Evolutionary conservation across 352 stramenopile species (phyloP).

Genomic region (Phytophthora quininea): DNA sequence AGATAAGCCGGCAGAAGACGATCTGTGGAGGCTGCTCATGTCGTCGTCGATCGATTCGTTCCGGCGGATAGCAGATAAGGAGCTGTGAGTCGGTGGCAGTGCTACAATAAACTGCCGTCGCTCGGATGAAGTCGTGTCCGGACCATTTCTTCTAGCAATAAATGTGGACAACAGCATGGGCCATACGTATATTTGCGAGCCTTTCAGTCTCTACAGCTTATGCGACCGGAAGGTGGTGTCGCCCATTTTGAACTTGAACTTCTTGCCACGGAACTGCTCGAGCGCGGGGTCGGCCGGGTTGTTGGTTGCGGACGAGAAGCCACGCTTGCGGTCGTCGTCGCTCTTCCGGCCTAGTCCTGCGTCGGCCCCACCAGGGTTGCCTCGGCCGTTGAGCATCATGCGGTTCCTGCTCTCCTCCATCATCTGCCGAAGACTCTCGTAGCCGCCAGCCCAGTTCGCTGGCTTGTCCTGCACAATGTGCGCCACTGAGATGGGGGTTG

Average conservation of each 20-base stretch:
- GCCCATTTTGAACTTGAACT: slow-evolving; percentile 88
- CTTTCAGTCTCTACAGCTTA: slow-evolving; percentile 53
- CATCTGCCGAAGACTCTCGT: slow-evolving; percentile 79
- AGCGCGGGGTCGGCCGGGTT: slow-evolving; percentile 47
- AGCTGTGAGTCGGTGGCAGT: background rate
- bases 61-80: background rate
- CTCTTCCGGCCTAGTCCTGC: slow-evolving; percentile 19
- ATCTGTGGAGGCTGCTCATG: slow-evolving; percentile 80
- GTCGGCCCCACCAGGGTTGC: slow-evolving; percentile 12
- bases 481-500: slow-evolving; percentile 76
- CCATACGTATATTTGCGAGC: too few species aligned
- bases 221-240: slow-evolving; percentile 82
- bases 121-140: too few species aligned
- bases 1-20: slow-evolving; percentile 49
- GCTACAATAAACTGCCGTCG: too few species aligned
- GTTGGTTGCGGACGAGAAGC: slow-evolving; percentile 32
- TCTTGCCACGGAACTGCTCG: slow-evolving; percentile 85
- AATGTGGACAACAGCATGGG: too few species aligned
- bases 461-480: slow-evolving; percentile 86
- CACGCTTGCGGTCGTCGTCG: slow-evolving; percentile 48
- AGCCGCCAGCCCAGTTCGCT: slow-evolving; percentile 78
- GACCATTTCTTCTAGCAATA: too few species aligned
- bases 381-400: slow-evolving; percentile 36
- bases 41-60: slow-evolving; percentile 20
- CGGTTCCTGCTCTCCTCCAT: slow-evolving; percentile 88